Evolutionary conservation across 1,139 yeast genomes (phyloP).

Genomic region (Hanseniaspora uvarum): DNA sequence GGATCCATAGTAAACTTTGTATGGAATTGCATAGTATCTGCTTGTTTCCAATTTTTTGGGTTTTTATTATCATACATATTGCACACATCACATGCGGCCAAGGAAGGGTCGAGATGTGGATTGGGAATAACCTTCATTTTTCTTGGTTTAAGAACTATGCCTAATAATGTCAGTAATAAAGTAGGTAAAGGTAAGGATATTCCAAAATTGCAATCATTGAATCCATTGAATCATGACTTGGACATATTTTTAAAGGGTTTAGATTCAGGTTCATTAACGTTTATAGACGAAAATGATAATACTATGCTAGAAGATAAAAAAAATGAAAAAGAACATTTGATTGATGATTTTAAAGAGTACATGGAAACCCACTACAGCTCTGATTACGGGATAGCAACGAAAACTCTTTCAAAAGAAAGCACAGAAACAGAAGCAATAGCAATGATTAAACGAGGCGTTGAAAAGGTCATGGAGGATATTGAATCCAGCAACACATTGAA

Average conservation of each 20-base stretch:
- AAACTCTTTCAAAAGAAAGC: neutral
- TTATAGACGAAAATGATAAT: neutral
- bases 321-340: neutral
- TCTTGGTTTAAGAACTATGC: constrained; percentile 64
- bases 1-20: constrained; percentile 78
- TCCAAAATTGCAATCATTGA: constrained; percentile 37
- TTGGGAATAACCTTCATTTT: constrained; percentile 75
- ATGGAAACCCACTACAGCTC: constrained; percentile 1
- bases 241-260: constrained; percentile 21
- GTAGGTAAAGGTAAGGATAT: constrained; percentile 31
- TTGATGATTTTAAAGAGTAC: neutral
- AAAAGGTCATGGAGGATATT: neutral
- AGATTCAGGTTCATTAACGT: neutral
- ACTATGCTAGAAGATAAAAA: neutral
- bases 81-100: constrained; percentile 95
- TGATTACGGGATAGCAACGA: neutral
- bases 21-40: constrained; percentile 82
- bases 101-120: constrained; percentile 90
- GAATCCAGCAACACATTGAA: neutral
- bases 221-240: constrained; percentile 44
- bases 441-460: neutral
- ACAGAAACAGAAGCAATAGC: neutral
- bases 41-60: constrained; percentile 89
- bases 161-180: constrained; percentile 36
- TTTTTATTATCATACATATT: constrained; percentile 79